Evolutionary conservation across 1,139 yeast species (phyloP), one percentile per base, ranked within the genome.

Genomic region (Zygoascus sp.): DNA sequence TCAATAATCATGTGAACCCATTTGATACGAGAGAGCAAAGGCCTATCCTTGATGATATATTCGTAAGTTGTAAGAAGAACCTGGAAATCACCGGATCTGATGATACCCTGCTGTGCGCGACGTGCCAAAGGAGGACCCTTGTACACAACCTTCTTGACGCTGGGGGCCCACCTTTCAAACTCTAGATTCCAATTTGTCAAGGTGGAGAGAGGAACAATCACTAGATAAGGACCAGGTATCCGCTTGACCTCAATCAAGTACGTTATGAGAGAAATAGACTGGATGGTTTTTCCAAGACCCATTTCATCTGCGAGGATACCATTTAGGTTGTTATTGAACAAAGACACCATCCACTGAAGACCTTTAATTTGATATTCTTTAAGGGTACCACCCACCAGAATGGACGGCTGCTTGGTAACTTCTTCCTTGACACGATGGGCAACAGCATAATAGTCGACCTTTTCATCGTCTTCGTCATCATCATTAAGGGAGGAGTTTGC

Each of bases 1-100:
- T 92, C 98, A 56, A 92, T 92, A 59, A 92, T 92, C 97, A 92
- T 92, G 65, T 92, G 97, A 37, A 85, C 82, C 90, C 96, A 92
- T 57, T 79, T 79, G 58, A 87, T 77, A 62, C 87, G 84, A 16
- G 84, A 72, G 53, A 92, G 71, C 35, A 92, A 66, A 2, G 95
- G 82, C 55, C 94, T 80, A 63, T 92, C 98, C 63, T 89, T 85
- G 62, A 92, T 92, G 59, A 92, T 83, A 65, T 70, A 70, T 53
- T 70, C 75, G 50, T 67, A 70, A 2, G 98, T 92, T 1, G 98
- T 92, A 61, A 92, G 73, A 56, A 92, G 65, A 13, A 92, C 95
- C 61, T 88, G 95, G 73, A 92, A 92, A 59, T 86, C 84, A 9
- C 96, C 95, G 6, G 61, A 48, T n/a, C 73, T 79, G 32, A 92